phyloP scores from a whole-genome alignment of 2,329 filamentous ascomycete genomes.

The Diplodia intermedia region DNA sequence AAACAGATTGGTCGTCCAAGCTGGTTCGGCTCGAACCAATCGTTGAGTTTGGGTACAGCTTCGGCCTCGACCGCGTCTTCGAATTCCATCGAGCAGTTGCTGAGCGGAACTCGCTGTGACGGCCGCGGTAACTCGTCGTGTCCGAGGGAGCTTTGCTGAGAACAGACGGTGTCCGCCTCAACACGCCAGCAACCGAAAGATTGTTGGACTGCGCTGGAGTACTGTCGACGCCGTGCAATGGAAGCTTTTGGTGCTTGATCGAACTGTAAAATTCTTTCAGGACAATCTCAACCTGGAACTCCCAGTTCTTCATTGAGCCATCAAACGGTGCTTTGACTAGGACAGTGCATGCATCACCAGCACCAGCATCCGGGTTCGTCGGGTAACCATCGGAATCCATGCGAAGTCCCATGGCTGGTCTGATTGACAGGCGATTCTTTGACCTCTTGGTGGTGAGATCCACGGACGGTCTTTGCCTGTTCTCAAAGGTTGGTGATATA shows the following conservation, averaged over 20 bases:
- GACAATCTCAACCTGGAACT: conserved; percentile 86
- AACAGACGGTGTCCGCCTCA: conserved; percentile 87
- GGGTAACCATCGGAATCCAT: conserved; percentile 46
- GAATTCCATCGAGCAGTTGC: conserved; percentile 77
- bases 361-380: conserved; percentile 45
- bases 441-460: conserved; percentile 36
- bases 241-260: conserved; percentile 85
- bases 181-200: conserved; percentile 73
- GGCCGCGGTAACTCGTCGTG: conserved; percentile 73
- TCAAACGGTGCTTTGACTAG: conserved; percentile 79
- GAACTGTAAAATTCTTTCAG: conserved; percentile 91
- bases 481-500: conserved; percentile 24
- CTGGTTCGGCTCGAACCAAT: conserved; percentile 92
- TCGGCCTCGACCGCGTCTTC: conserved; percentile 82
- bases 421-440: conserved; percentile 40
- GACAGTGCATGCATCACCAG: conserved; percentile 69
- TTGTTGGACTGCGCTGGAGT: conserved; percentile 58
- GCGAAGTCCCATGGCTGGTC: conserved; percentile 34
- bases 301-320: conserved; percentile 81
- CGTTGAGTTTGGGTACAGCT: conserved; percentile 76
- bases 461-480: conserved; percentile 11
- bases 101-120: conserved; percentile 69
- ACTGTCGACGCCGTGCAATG: conserved; percentile 74
- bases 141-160: conserved; percentile 94
- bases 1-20: conserved; percentile 89